Evolutionary conservation across 1,139 yeast species (phyloP), one percentile per base, ranked within the genome.

Genomic region (Debaryomyces sp.): DNA sequence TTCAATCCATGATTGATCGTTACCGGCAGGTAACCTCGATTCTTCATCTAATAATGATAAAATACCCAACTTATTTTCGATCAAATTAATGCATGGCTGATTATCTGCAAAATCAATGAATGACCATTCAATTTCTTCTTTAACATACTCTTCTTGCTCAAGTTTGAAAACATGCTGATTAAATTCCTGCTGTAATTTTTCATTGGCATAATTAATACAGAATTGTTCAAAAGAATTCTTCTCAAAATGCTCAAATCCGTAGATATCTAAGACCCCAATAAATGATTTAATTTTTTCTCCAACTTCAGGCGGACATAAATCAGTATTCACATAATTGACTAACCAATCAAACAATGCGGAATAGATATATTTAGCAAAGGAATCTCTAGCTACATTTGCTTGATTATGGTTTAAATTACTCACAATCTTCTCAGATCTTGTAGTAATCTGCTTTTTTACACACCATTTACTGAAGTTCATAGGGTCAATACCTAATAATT

Each of bases 171-270:
- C 98, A 64, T 94, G 98, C 68, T 92, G 98, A 63, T 92, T 94
- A 69, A 94, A 94, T 66, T 92, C 98, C 70, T 94, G 99, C 70
- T 94, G 99, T 59, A 94, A 78, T 70, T 94, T 94, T 73, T 94
- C 99, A 68, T 94, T 94, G 45, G 99, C 98, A 67, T 94, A 94
- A 66, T 94, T 94, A 71, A 94, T 94, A 73, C 99, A 94, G 70
- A 94, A 92, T 67, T 94, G 99, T 71, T 94, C 99, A 61, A 94
- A 94, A 6, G 97, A 91, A 68, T 94, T 94, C 61, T 81, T 85
- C 61, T 90, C 92, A 66, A 94, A 94, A 72, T 92, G 97, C 68
- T 94, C 99, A 66, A 94, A 94, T 37, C 99, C 99, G 66, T 92
- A 92, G 60, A 94, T 94, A 84, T 94, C 99, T 63, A 94, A 78